Base-by-base conservation (phyloP, 1,284 basidiomycete species). In the Porogramme epimiltina region DNA sequence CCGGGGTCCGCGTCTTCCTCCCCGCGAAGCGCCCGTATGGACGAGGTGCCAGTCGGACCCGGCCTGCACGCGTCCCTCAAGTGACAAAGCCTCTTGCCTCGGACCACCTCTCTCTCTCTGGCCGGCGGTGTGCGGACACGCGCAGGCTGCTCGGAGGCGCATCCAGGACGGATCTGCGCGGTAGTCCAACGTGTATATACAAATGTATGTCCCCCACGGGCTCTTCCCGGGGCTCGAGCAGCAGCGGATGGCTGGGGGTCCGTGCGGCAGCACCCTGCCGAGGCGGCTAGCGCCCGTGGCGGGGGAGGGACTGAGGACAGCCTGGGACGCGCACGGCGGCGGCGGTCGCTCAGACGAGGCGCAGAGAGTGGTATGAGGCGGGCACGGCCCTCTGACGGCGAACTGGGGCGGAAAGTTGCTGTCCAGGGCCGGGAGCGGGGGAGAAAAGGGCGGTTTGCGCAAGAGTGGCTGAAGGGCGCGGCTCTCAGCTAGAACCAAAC, bases 391-490 rank as follows among this genome's bases (percentile, higher is more conserved):
- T 13, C 34, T 37, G 34, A 31, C 15, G 13, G 34, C n/a, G 33
- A 25, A 37, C 38, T 18, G 43, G 40, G 47, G 44, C 40, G 49
- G 41, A 46, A 36, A 24, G 34, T 26, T 39, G 39, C 31, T 39
- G 47, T 36, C 47, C 26, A 36, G 45, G 47, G 52, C 50, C 50
- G 52, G 52, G 47, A 42, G 38, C 22, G 58, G 49, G 49, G 46
- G 56, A 58, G 60, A 55, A 54, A 56, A 54, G 50, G 53, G 50
- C 52, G 58, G 58, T 57, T 58, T 62, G 61, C 58, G 60, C 61
- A 60, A 63, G 61, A 59, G 65, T 63, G 62, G 64, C 65, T 64
- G 64, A 63, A 58, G 56, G 57, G 59, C 60, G 62, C 62, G 60
- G 61, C 60, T 62, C 55, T 61, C 55, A 8, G 8, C 8, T 56